Percentiles rank a stretch among this genome's conserved stretches.
These are phyloP conservation scores for Ustilago xerochloae DNA, from an alignment of 1,284 basidiomycete genomes.

Conservation along the genomic window DNA sequence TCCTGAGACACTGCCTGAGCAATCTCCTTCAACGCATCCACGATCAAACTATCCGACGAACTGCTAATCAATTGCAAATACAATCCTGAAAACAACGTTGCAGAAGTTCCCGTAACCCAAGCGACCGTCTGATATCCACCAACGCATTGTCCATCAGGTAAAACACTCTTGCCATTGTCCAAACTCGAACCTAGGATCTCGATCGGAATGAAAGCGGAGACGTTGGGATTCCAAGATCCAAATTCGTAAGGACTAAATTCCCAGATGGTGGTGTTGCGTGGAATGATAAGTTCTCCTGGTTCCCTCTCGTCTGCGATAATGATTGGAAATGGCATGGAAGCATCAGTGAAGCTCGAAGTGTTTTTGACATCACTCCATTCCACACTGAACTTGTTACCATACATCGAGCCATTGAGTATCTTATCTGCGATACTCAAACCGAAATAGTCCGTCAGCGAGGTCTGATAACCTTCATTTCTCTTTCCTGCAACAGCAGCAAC, in stretches of 20 bases:
- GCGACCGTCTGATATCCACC: slow-evolving; percentile 62
- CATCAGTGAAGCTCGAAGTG: slow-evolving; percentile 50
- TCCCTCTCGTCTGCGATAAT: slow-evolving; percentile 72
- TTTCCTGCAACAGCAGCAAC: slow-evolving; percentile 57
- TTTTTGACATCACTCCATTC: slow-evolving; percentile 60
- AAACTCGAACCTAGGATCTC: slow-evolving; percentile 61
- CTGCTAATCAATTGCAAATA: slow-evolving; percentile 55
- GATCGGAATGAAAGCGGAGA: slow-evolving; percentile 62
- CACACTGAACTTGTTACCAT: slow-evolving; percentile 56
- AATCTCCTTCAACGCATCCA: slow-evolving; percentile 48
- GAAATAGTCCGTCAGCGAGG: slow-evolving; percentile 64
- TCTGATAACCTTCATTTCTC: slow-evolving; percentile 43
- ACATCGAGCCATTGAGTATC: slow-evolving; percentile 56
- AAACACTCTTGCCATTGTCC: slow-evolving; percentile 45
- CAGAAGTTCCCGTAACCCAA: slow-evolving; percentile 60
- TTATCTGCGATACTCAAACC: slow-evolving; percentile 62
- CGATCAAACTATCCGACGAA: slow-evolving; percentile 37
- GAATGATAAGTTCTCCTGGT: slow-evolving; percentile 68
- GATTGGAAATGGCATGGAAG: slow-evolving; percentile 68
- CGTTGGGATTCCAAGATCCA: slow-evolving; percentile 70
- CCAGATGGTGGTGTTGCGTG: slow-evolving; percentile 69
- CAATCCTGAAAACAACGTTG: slow-evolving; percentile 68
- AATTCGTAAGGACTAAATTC: slow-evolving; percentile 72
- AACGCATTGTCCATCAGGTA: slow-evolving; percentile 43
- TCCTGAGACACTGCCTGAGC: slow-evolving; percentile 47